Conservation (phyloP, 2,329 filamentous ascomycete genomes). For the Orbilia javanica region DNA sequence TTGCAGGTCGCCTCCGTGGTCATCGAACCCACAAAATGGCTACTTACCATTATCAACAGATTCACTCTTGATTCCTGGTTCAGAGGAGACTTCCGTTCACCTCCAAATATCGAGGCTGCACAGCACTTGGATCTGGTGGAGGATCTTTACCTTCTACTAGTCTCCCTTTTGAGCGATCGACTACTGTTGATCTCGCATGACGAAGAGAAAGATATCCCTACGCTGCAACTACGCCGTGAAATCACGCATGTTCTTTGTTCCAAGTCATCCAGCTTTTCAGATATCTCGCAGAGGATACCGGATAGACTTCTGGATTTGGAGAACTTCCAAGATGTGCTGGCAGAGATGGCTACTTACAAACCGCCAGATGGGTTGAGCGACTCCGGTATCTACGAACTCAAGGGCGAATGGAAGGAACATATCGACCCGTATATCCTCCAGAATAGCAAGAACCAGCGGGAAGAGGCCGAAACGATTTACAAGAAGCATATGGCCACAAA, state of each 20-base stretch:
- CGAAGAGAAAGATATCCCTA: constrained; percentile 69
- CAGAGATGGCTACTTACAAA: constrained; percentile 89
- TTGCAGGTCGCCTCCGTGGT: constrained; percentile 90
- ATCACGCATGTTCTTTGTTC: constrained; percentile 95
- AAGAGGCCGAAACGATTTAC: constrained; percentile 92
- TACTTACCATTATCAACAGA: constrained; percentile 90
- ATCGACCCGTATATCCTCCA: constrained; percentile 96
- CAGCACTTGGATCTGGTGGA: constrained; percentile 95
- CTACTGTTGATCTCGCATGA: constrained; percentile 79
- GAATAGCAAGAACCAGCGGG: constrained; percentile 95
- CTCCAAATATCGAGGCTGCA: constrained; percentile 81
- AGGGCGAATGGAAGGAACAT: constrained; percentile 84
- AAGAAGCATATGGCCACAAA: constrained; percentile 88
- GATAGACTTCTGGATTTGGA: constrained; percentile 92
- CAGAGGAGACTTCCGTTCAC: constrained; percentile 81
- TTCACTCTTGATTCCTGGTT: constrained; percentile 92
- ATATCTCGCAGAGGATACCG: constrained; percentile 85
- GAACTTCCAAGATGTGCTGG: constrained; percentile 84
- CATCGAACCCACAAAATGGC: constrained; percentile 83
- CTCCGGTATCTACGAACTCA: constrained; percentile 92
- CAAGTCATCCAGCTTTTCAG: constrained; percentile 93
- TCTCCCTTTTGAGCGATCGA: constrained; percentile 89
- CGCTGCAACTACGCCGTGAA: constrained; percentile 83
- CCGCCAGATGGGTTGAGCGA: constrained; percentile 91
- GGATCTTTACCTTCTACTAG: constrained; percentile 93